phyloP scores from a whole-genome alignment of 2,329 filamentous ascomycete genomes.

The Pseudopyrenochaeta lycopersici region DNA sequence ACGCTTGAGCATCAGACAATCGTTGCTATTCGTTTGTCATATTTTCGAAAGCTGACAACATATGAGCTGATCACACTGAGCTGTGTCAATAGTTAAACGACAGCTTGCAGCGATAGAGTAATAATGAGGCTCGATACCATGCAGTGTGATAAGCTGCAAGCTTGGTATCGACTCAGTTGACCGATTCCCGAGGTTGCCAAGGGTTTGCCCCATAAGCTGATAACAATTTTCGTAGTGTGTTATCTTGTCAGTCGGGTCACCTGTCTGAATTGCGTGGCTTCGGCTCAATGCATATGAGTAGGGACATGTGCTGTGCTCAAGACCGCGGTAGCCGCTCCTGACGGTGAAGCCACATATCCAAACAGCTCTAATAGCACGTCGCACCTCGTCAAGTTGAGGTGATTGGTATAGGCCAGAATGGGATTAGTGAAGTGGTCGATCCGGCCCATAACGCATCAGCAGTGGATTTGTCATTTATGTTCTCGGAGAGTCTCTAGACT shows the following conservation, averaged over 20 bases:
- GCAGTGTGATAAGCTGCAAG: neutral
- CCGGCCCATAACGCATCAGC: neutral
- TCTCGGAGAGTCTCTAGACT: neutral
- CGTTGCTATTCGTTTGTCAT: constrained; percentile 18
- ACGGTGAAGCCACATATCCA: neutral
- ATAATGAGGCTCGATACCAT: neutral
- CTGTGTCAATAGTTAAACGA: neutral
- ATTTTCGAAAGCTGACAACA: constrained; percentile 10
- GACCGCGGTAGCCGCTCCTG: neutral
- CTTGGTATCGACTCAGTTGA: neutral
- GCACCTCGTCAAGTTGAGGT: neutral
- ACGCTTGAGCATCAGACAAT: constrained; percentile 1
- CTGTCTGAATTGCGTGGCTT: neutral
- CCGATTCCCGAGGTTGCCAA: neutral
- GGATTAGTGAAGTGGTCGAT: neutral
- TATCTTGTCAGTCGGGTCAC: neutral
- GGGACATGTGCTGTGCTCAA: neutral
- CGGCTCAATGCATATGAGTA: neutral
- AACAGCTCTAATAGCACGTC: neutral
- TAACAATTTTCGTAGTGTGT: neutral
- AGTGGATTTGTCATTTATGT: neutral
- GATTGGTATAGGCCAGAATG: neutral
- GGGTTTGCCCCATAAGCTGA: neutral
- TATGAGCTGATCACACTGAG: constrained; percentile 11
- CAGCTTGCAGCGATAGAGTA: neutral